A percentile compares a stretch with the other conserved stretches of the same genome.
Evolutionary conservation across 495 filamentous ascomycete species (phyloP).

Genomic region (Neurospora sp.): DNA sequence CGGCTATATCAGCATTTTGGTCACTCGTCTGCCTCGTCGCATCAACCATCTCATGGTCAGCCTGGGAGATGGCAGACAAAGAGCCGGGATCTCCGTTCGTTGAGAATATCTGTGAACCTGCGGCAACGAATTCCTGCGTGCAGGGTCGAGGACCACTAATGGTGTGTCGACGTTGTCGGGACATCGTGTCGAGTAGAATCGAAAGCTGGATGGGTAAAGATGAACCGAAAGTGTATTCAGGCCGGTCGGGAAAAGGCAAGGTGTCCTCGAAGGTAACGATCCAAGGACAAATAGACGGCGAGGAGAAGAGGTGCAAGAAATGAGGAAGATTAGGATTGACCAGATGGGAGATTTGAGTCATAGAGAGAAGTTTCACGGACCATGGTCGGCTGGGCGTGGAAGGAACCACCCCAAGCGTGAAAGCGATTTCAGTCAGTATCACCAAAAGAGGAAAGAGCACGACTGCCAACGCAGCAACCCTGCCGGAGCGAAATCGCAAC

Average conservation of each 20-base stretch:
- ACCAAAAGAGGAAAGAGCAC: neutral
- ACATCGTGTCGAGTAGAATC: neutral
- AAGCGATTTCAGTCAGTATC: neutral
- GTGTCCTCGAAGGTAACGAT: neutral
- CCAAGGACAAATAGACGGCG: neutral
- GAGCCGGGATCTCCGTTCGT: neutral
- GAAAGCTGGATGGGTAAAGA: neutral
- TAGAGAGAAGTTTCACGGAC: neutral
- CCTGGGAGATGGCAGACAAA: neutral
- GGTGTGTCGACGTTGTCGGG: neutral
- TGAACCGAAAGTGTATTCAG: neutral
- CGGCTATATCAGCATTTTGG: neutral
- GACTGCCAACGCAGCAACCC: neutral
- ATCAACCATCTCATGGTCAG: neutral
- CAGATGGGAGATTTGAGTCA: neutral
- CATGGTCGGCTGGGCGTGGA: neutral
- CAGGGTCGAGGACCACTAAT: neutral
- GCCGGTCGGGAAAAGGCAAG: neutral
- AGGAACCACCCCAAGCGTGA: neutral
- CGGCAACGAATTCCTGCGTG: neutral
- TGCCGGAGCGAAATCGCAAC: neutral
- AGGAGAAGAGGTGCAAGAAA: neutral
- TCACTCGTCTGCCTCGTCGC: neutral
- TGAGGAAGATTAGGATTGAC: neutral
- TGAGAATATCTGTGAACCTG: neutral